Evolutionary conservation across 345 rosid species (phyloP), one percentile per base, ranked within the genome.

Genomic region (Rubroshorea leprosula): DNA sequence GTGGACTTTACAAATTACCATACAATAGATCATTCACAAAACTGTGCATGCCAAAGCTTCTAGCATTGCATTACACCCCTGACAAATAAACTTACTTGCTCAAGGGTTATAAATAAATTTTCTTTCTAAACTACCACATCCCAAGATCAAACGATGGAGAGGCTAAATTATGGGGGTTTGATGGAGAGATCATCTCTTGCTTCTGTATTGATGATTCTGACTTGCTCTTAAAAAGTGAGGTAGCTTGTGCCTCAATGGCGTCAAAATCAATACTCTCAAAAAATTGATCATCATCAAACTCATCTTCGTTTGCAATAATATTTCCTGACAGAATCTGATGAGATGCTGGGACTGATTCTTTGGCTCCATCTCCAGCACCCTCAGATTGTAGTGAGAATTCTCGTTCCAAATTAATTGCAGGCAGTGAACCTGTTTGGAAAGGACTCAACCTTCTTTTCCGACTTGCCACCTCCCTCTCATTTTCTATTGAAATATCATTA

Each of bases 141-240:
- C 98, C 95, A 63, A 92, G 96, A 79, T 92, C 98, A 67, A 92
- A 92, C 20, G 95, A 74, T 49, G 98, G 98, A 64, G 83, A 73
- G 21, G 60, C 68, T 21, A 48, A 24, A 27, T 31, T 72, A 31
- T 66, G 73, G 5, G 3, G 24, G 9, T 61, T 61, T 2, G 60
- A 16, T 38, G 54, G 23, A 46, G 66, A 68, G 65, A 48, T 17
- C 50, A 35, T 51, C 24, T 64, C 76, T 67, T 59, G 77, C 39
- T 77, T 72, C 49, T 51, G 68, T 18, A 26, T 60, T 6, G 63
- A 18, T 45, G 55, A 29, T 25, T 80, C 76, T 4, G 86, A 68
- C 51, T 55, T 71, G 35, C 67, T 68, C 51, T 78, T 76, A 47
- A 84, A 79, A 74, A 81, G 74, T 68, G 71, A 55, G 22, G 84